Percentiles rank a stretch among this genome's conserved stretches.
phyloP scores from a whole-genome alignment of 78 protist species.

The Dictyostelium discoideum region DNA sequence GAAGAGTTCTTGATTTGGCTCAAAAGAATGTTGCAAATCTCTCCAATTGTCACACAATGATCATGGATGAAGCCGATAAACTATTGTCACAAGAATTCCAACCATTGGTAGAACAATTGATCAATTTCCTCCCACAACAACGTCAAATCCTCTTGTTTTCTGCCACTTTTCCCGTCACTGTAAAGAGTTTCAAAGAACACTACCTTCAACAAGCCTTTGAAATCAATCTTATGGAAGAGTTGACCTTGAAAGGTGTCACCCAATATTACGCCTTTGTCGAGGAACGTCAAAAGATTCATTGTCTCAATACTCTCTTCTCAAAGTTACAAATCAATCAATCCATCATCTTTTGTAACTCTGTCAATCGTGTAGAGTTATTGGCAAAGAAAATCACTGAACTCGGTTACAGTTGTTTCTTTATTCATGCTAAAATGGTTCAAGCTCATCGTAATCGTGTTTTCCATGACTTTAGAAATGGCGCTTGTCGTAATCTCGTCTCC shows the following conservation, averaged over 20 bases:
- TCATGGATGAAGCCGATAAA: conserved; percentile 96
- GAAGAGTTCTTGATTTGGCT: conserved; percentile 93
- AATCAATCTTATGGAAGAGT: conserved; percentile 99
- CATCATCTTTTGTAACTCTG: conserved; percentile 98
- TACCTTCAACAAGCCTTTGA: conserved; percentile 93
- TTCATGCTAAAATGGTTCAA: conserved; percentile 99
- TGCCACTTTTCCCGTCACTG: conserved; percentile 99
- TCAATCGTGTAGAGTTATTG: conserved; percentile 97
- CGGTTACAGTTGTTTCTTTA: conserved; percentile 98
- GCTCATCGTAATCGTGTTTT: conserved; percentile 98
- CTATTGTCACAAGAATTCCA: conserved; percentile 96
- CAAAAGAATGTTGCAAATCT: conserved; percentile 82
- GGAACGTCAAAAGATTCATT: conserved; percentile 98
- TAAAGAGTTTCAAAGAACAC: conserved; percentile 89
- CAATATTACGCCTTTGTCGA: conserved; percentile 99
- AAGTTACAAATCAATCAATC: conserved; percentile 98
- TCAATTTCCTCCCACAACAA: conserved; percentile 84
- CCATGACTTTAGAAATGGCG: conserved; percentile 98
- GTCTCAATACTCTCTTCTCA: conserved; percentile 97
- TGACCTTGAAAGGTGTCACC: conserved; percentile 98
- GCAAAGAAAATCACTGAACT: conserved; percentile 96
- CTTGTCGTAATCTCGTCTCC: conserved; percentile 98
- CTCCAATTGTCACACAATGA: conserved; percentile 47
- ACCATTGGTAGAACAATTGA: conserved; percentile 88
- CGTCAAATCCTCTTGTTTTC: conserved; percentile 96